phyloP scores from a whole-genome alignment of 2,329 filamentous ascomycete species.

The Penicillium sp. region DNA sequence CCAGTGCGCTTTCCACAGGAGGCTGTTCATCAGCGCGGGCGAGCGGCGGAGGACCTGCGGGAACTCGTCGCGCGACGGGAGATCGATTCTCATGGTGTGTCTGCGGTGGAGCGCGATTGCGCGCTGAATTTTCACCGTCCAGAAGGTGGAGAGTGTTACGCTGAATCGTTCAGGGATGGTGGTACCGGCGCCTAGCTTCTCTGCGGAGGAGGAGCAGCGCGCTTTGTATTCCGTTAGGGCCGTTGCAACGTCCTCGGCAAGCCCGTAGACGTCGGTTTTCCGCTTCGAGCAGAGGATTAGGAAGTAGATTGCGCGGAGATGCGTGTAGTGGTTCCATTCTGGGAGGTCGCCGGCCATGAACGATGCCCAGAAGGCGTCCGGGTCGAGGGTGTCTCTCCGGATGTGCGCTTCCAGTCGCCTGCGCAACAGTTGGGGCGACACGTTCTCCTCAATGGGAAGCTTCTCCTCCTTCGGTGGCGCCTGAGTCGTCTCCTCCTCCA shows the following conservation, averaged over 20 bases:
- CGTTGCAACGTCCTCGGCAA: background rate
- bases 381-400: background rate
- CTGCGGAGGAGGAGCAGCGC: background rate
- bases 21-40: background rate
- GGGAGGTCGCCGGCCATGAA: background rate
- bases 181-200: no score
- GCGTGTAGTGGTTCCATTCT: conserved; percentile 3
- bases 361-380: background rate
- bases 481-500: no score
- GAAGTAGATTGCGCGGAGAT: background rate
- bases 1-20: background rate
- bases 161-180: background rate
- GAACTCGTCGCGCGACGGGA: background rate
- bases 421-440: background rate
- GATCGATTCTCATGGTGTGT: background rate
- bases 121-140: conserved; percentile 1
- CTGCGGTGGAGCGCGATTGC: background rate
- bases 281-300: background rate
- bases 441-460: background rate
- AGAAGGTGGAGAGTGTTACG: background rate
- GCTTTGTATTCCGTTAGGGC: background rate
- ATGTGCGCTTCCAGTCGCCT: background rate
- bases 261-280: background rate
- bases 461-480: background rate
- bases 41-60: background rate